These are phyloP conservation scores for Colletotrichum neosansevieriae DNA, from an alignment of 2,329 filamentous ascomycete genomes.

Conservation along the genomic window DNA sequence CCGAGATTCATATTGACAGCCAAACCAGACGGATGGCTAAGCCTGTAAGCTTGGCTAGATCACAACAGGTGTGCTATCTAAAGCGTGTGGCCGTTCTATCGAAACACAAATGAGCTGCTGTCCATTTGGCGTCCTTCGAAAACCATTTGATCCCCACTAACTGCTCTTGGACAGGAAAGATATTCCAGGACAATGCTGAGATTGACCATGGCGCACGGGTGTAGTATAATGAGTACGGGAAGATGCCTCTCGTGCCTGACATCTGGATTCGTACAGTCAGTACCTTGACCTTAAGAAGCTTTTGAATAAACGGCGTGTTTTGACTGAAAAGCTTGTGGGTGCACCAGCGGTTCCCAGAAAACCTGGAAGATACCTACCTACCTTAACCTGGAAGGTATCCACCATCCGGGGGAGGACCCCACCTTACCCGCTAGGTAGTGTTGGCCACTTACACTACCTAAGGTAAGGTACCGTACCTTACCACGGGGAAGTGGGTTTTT, in stretches of 20 bases:
- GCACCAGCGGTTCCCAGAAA: constrained; percentile 13
- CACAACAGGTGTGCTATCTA: background rate
- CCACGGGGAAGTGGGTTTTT: background rate
- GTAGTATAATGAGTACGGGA: background rate
- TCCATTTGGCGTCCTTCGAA: background rate
- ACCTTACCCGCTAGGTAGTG: constrained; percentile 10
- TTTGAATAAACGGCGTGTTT: constrained; percentile 26
- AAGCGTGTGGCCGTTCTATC: background rate
- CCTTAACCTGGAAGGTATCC: too few relatives aligned
- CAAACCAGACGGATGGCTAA: background rate
- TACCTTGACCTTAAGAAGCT: too few relatives aligned
- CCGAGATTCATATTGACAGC: background rate
- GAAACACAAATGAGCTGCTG: constrained; percentile 2
- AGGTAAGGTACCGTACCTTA: too few relatives aligned
- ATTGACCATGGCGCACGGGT: background rate
- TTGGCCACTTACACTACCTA: too few relatives aligned
- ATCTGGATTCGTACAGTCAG: constrained; percentile 1
- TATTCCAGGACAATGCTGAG: background rate
- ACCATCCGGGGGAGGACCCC: constrained; percentile 15
- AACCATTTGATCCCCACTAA: background rate
- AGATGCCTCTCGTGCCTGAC: constrained; percentile 13
- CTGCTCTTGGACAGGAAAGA: background rate
- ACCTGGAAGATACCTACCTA: too few relatives aligned
- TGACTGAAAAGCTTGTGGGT: constrained; percentile 25
- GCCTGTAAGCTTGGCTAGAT: background rate